phyloP scores from a whole-genome alignment of 176 grass and related monocot species.

The Melocanna baccifera region DNA sequence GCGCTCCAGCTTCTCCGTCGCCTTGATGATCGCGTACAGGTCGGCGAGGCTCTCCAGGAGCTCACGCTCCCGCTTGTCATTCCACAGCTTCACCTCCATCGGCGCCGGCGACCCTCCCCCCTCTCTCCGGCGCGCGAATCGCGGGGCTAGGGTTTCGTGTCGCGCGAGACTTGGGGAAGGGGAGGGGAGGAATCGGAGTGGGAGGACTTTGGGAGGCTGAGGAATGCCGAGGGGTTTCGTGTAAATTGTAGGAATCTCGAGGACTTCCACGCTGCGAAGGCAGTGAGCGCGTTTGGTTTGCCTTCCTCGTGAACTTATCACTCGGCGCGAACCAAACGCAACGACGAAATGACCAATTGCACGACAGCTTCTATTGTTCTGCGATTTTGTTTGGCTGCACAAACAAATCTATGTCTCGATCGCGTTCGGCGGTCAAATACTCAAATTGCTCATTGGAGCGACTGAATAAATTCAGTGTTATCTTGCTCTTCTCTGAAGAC shows the following conservation, averaged over 20 bases:
- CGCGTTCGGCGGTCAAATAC: no score
- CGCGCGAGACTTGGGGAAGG: background rate
- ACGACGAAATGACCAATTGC: no score
- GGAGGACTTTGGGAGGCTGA: background rate
- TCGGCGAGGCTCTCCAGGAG: slow-evolving; percentile 90
- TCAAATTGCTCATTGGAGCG: no score
- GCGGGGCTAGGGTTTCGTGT: slow-evolving; percentile 43
- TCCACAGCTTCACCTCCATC: slow-evolving; percentile 91
- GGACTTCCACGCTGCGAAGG: background rate
- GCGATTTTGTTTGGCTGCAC: no score
- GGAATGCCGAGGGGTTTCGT: slow-evolving; percentile 16
- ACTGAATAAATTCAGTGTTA: no score
- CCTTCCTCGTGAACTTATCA: no score
- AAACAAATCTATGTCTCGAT: no score
- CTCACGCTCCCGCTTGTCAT: slow-evolving; percentile 91
- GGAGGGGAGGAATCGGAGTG: background rate
- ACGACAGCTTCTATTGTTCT: no score
- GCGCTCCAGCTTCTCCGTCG: slow-evolving; percentile 93
- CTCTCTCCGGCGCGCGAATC: slow-evolving; percentile 8
- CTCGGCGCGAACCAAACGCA: no score
- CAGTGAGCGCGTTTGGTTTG: no score
- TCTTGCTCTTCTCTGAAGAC: no score
- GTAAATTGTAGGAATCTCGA: background rate
- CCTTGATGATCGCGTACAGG: slow-evolving; percentile 92
- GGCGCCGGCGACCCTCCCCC: background rate